Percentiles rank a stretch among this genome's conserved stretches.
Evolutionary conservation across 192 early-diverging fungal species (phyloP).

Genomic region (Coemansia aciculifera): DNA sequence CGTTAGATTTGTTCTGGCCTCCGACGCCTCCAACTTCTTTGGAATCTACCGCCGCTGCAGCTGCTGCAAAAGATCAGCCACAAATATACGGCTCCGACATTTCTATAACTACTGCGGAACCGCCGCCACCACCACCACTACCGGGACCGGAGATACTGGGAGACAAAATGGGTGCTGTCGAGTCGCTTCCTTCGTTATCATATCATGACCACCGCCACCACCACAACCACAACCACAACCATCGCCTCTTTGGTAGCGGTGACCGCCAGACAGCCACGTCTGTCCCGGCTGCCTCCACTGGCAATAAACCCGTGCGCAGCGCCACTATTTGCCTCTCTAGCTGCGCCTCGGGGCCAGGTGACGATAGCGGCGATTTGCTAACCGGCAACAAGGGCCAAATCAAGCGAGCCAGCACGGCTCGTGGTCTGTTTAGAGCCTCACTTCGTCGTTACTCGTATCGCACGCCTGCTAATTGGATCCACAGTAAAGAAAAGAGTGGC

Average conservation of each 20-base stretch:
- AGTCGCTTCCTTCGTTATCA: slow-evolving; percentile 27
- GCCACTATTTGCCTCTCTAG: slow-evolving; percentile 19
- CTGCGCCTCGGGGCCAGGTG: not conserved
- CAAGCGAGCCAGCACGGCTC: not conserved
- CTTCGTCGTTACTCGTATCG: slow-evolving; percentile 12
- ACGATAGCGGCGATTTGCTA: not conserved
- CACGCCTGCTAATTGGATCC: not conserved
- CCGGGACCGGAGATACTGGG: not conserved
- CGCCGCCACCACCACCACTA: not conserved
- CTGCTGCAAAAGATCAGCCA: not conserved
- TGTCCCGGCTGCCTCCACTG: not conserved
- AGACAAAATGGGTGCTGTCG: slow-evolving; percentile 38
- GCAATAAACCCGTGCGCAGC: slow-evolving; percentile 8
- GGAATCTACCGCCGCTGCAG: not conserved
- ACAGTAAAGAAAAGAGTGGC: not conserved
- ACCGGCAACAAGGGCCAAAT: not conserved
- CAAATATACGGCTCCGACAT: not conserved
- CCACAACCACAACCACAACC: not conserved
- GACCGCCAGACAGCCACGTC: not conserved
- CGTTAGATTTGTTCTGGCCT: slow-evolving; percentile 22
- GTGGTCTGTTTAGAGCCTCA: slow-evolving; percentile 4
- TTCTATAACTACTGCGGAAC: not conserved
- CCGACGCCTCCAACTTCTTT: not conserved
- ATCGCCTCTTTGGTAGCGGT: slow-evolving; percentile 11
- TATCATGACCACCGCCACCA: slow-evolving; percentile 14